phyloP scores from a whole-genome alignment of 148 eudicot species.

The Amaranthus palmeri region DNA sequence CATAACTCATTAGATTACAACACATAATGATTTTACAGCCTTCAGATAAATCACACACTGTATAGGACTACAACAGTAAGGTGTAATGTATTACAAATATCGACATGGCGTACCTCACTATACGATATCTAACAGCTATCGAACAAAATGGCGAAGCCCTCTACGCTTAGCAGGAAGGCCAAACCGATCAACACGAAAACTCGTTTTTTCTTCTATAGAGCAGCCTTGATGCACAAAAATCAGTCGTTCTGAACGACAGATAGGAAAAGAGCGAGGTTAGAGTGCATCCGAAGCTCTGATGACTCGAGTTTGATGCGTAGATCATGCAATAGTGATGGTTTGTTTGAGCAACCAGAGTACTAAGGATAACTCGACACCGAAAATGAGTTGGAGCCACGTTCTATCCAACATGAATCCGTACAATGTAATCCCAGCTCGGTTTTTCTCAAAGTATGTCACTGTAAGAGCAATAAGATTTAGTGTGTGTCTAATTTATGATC shows the following conservation, averaged over 20 bases:
- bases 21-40: not conserved
- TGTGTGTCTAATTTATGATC: not conserved
- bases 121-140: not conserved
- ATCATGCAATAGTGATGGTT: conserved; percentile 51
- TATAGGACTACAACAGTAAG: not conserved
- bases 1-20: not conserved
- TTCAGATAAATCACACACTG: not conserved
- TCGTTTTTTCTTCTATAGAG: not conserved
- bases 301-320: not conserved
- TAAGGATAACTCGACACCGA: conserved; percentile 66
- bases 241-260: not conserved
- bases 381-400: conserved; percentile 65
- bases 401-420: conserved; percentile 82
- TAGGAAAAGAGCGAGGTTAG: not conserved
- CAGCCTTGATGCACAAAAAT: not conserved
- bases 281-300: not conserved
- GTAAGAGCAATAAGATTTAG: conserved; percentile 1
- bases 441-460: conserved; percentile 80
- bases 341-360: conserved; percentile 79
- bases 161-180: not conserved
- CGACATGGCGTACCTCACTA: conserved; percentile 2
- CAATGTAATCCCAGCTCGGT: conserved; percentile 75
- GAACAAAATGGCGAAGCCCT: too few species aligned
- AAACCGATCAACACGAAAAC: not conserved
- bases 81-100: not conserved